Conservation (phyloP, 148 eudicot species). For the Diospyros lotus region DNA sequence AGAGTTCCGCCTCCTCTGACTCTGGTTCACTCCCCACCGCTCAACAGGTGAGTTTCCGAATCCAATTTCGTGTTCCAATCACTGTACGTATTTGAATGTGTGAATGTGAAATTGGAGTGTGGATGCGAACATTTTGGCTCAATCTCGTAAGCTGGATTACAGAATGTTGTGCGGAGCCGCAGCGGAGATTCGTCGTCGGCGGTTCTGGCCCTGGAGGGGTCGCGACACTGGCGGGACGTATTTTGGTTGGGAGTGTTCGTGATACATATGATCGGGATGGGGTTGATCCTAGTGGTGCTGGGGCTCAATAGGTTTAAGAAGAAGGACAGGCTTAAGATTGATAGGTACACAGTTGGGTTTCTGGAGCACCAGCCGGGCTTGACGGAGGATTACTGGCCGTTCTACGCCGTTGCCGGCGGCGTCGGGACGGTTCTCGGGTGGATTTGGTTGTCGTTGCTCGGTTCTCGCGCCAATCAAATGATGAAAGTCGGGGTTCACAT, state of each 20-base stretch:
- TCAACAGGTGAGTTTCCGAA: conserved; percentile 11
- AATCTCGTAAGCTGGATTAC: conserved; percentile 8
- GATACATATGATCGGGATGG: conserved; percentile 63
- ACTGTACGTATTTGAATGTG: not conserved
- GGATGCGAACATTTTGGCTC: no score
- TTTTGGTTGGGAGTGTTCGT: conserved; percentile 77
- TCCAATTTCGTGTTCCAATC: no score
- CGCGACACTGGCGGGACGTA: conserved; percentile 87
- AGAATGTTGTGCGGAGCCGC: conserved; percentile 54
- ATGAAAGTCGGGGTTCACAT: conserved; percentile 88
- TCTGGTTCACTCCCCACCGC: conserved; percentile 2
- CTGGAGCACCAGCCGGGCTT: conserved; percentile 62
- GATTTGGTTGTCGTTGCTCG: conserved; percentile 80
- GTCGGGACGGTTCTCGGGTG: conserved; percentile 78
- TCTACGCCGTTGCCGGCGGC: conserved; percentile 91
- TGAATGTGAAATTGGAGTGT: no score
- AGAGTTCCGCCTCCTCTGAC: conserved; percentile 8
- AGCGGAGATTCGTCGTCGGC: conserved; percentile 39
- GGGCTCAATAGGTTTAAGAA: conserved; percentile 80
- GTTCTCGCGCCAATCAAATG: conserved; percentile 74
- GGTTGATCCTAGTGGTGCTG: conserved; percentile 55
- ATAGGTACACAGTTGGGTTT: conserved; percentile 45
- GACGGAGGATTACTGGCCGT: conserved; percentile 90
- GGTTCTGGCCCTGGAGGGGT: conserved; percentile 32
- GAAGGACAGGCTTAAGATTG: conserved; percentile 81